Base-by-base conservation (phyloP, 2,329 filamentous ascomycete species). In the Davidsoniella virescens region DNA sequence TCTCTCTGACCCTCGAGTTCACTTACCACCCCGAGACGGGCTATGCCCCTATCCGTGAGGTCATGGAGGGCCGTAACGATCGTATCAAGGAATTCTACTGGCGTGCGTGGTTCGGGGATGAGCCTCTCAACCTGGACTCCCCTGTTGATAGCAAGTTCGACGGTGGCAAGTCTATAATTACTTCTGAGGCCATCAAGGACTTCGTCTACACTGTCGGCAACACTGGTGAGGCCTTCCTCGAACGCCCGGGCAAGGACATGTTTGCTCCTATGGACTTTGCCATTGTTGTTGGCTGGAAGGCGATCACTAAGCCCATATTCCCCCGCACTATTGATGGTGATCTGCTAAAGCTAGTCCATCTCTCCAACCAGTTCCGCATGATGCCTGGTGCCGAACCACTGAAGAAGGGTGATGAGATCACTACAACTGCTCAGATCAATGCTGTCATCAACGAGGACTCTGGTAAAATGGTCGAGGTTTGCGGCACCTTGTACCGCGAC, bases 61-160 rank as follows among this genome's bases (percentile, higher is more conserved):
- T 96, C 55, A 98, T 98, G 92, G 78, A 87, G 36, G 83, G 78
- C 50, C 87, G 92, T 61, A 98, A 98, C 63, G 90, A 98, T 63
- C 84, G 87, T 56, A 96, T 98, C 72, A 98, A 98, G 73, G 86
- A 94, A 66, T 98, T 98, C 65, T 98, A 98, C 74, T 98, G 94
- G 80, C 81, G 82, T 58, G 82, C 93, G 57, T 98, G 92, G 92
- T 98, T 98, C 59, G 92, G 87, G 40, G 76, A 88, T 54, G 88
- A 94, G 60, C 67, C 74, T 41, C 74, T 93, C 47, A 82, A 93
- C 50, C 84, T 95, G 50, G 82, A 95, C 59, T 82, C 84, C 14
- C 73, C 85, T 36, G 84, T 94, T 48, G 88, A 86, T 5, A 83
- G 85, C 61, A 81, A 80, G 57, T 98, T 98, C 61, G 86, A 92